Evolutionary conservation across 257 asterid species (phyloP), one percentile per base, ranked within the genome.

Genomic region (Przewalskia tangutica): DNA sequence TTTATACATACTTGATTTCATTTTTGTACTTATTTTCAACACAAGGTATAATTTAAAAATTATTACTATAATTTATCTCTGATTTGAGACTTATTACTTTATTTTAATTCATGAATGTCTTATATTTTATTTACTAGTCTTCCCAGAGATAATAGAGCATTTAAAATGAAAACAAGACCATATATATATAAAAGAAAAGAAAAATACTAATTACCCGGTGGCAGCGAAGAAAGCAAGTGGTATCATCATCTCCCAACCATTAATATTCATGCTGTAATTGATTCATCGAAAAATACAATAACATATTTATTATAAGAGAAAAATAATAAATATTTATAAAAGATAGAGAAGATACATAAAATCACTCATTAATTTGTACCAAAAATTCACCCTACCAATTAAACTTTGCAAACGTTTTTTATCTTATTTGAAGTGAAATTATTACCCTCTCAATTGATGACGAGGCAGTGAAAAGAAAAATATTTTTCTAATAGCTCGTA

Each of bases 241-340:
- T 53, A 91, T 75, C 91, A 87, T 89, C 92, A 91, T 77, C 86
- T 91, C 92, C 90, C 90, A 91, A 0, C 90, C 86, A 82, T 85
- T 89, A 20, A 91, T 88, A 71, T 81, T 82, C 89, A 84, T 87
- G 80, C 94, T 91, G 90, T 80, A 48, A 81, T 27, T 32, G 50
- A 18, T 13, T 48, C 42, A 6, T 5, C 48, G 40, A 46, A 3
- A 18, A 71, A 5, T 17, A 50, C 13, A 36, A 36, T 9, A 32
- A 56, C 53, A 81, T 27, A 27, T 27, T 27, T 27, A 27, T 27
- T 27, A 27, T 27, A 27, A 27, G 32, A 27, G 32, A 27, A 27
- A 27, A 27, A 27, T 27, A 27, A 27, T 27, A 27, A 27, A 27
- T 27, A 27, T 27, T 27, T 27, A 27, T 27, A 27, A 16, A 82